Percentiles rank a stretch among this genome's conserved stretches.
These are phyloP conservation scores for Clavulina sp. DNA, from an alignment of 768 basidiomycete genomes.

Conservation along the genomic window DNA sequence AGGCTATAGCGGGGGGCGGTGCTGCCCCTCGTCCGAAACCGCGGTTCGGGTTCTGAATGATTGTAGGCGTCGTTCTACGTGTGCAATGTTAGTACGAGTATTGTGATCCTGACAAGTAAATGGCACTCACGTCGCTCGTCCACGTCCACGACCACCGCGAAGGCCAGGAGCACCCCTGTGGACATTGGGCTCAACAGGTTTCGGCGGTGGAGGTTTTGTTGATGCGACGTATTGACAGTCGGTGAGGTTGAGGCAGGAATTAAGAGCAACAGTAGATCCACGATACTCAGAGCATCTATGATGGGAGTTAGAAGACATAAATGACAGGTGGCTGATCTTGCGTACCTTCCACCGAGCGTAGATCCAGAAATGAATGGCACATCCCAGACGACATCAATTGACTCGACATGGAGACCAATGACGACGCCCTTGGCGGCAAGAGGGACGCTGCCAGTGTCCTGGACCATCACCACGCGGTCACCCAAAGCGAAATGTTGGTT, in stretches of 20 bases:
- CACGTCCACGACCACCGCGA: too few relatives aligned
- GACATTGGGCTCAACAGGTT: not conserved
- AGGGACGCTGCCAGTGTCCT: constrained; percentile 85
- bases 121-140: too few relatives aligned
- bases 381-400: constrained; percentile 95
- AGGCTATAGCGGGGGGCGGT: too few relatives aligned
- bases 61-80: too few relatives aligned
- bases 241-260: constrained; percentile 76
- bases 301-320: constrained; percentile 1
- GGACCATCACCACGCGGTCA: constrained; percentile 90
- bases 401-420: constrained; percentile 67
- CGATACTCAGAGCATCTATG: constrained; percentile 79
- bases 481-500: constrained; percentile 77
- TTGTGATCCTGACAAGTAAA: too few relatives aligned
- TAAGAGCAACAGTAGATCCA: constrained; percentile 74
- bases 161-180: not conserved
- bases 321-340: constrained; percentile 3
- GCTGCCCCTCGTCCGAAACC: too few relatives aligned
- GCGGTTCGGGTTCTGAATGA: too few relatives aligned
- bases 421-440: constrained; percentile 87
- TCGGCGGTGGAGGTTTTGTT: not conserved
- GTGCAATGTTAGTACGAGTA: too few relatives aligned
- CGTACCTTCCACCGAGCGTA: constrained; percentile 67
- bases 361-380: constrained; percentile 85
- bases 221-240: constrained; percentile 46